Evolutionary conservation across 2,329 filamentous ascomycete genomes (phyloP), one percentile per base, ranked within the genome.

Genomic region (Fonsecaea nubica): DNA sequence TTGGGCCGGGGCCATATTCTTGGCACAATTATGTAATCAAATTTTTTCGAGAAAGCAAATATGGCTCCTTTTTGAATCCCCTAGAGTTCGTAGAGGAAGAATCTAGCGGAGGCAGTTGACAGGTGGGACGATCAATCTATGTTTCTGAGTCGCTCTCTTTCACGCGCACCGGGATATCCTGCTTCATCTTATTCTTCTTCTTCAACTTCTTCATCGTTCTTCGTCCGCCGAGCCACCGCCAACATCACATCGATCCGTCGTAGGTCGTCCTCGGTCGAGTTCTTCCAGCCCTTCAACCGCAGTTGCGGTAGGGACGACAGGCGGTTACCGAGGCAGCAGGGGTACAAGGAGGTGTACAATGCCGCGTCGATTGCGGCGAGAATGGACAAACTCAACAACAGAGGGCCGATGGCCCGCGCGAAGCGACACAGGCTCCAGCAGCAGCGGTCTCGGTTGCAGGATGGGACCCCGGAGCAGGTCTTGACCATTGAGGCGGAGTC

Each of bases 381-480:
- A 25, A 63, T 59, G 59, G 35, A 62, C 35, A 65, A 59, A 33
- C 38, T 36, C 21, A 61, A 65, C 45, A 30, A 12, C 6, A 36
- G 48, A 36, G 48, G 35, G 1, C 45, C 35, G 21, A n/a, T 18
- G 7, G 42, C 35, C 12, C 25, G 32, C 13, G 38, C 35, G 32
- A 66, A 66, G 42, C 33, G 64, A 35, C 45, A 25, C n/a, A 63
- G 58, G 18, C 18, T 63, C 30, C 15, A 53, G 25, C 45, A 57
- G 21, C 21, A 42, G 7, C 48, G 48, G 25, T n/a, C 25, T 38
- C 38, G 13, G 9, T 10, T 60, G 25, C 59, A 21, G 15, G 63
- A 65, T 18, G 69, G 69, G n/a, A 63, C 55, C 15, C 66, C 67
- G 30, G 62, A 60, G 12, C 64, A 72, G 53, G 62, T 72, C 9